These are phyloP conservation scores for Collybia nuda DNA, from an alignment of 768 basidiomycete species.

Conservation along the genomic window DNA sequence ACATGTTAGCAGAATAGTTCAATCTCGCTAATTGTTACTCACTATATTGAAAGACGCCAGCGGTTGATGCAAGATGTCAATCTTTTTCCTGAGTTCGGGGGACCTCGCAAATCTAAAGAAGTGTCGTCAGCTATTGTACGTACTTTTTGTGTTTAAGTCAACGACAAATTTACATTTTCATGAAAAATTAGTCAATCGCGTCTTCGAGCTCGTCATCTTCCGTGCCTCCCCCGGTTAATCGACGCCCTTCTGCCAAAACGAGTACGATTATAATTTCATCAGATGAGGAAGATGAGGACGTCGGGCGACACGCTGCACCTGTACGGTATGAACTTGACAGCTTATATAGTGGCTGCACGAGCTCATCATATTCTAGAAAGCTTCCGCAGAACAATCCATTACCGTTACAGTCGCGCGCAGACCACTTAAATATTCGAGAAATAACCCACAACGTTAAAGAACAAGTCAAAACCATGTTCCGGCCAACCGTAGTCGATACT, in stretches of 20 bases:
- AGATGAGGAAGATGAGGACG: constrained; percentile 26
- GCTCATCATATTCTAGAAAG: constrained; percentile 3
- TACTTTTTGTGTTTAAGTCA: background rate
- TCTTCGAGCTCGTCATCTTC: constrained; percentile 23
- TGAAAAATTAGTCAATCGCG: constrained; percentile 21
- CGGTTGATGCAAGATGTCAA: constrained; percentile 27
- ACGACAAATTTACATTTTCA: too few species aligned
- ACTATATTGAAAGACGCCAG: constrained; percentile 23
- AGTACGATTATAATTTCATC: constrained; percentile 34
- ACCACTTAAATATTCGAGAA: constrained; percentile 6
- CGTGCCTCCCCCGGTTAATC: constrained; percentile 12
- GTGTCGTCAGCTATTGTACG: constrained; percentile 26
- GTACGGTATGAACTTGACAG: constrained; percentile 10
- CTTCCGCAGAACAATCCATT: background rate
- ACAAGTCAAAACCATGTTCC: background rate
- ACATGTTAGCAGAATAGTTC: constrained; percentile 22
- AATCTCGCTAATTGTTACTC: background rate
- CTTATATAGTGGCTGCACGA: background rate
- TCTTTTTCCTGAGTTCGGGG: constrained; percentile 32
- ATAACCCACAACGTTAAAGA: constrained; percentile 3
- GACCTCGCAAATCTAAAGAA: constrained; percentile 17
- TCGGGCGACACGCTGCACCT: constrained; percentile 9
- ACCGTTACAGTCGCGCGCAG: constrained; percentile 7
- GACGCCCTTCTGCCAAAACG: constrained; percentile 5
- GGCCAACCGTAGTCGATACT: background rate